Base-by-base conservation (phyloP, 768 basidiomycete species). In the Clitopilus passeckerianus region DNA sequence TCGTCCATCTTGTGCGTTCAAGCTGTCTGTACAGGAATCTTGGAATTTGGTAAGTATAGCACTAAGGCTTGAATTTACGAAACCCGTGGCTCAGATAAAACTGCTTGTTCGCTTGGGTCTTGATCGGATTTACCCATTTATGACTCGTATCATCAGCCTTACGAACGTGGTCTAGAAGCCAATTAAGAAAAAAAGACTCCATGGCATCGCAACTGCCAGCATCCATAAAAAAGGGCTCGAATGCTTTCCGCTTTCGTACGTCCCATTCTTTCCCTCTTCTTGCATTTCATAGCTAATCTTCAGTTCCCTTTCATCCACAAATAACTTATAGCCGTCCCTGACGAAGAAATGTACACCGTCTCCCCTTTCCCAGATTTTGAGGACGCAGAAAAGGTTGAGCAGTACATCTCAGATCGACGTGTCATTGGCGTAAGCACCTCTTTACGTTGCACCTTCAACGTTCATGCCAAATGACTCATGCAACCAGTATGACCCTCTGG, bases 401-500 rank as follows among this genome's bases (percentile, higher is more conserved):
- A 83, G 65, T 91, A 89, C 78, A 86, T 93, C 74, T 85, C 88
- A 70, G 91, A 93, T 75, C 80, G 86, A 54, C 85, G 91, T 56
- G 90, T 93, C 74, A 79, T 89, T 54, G 89, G 89, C 56, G 89
- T 91, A 80, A 62, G 86, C 79, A 46, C 59, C n/a, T 52, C 50
- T 52, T 35, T 35, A 53, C 37, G 41, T 30, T 35, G 18, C 46
- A 22, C 20, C 56, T 34, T 56, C 54, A 43, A 8, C 30, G 20
- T 57, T 16, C 41, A 50, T n/a, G 20, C 59, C 20, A 44, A 54
- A 23, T 46, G 34, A 54, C 70, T 68, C 56, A 68, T 65, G 58
- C 8, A 10, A 14, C 16, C 63, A 95, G 92, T 96, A 98, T 71
- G 95, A 98, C 65, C 95, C 96, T n/a, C 84, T 98, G 44, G 87